Base-by-base conservation (phyloP, 176 grass and related monocot species). In the Lolium multiflorum region DNA sequence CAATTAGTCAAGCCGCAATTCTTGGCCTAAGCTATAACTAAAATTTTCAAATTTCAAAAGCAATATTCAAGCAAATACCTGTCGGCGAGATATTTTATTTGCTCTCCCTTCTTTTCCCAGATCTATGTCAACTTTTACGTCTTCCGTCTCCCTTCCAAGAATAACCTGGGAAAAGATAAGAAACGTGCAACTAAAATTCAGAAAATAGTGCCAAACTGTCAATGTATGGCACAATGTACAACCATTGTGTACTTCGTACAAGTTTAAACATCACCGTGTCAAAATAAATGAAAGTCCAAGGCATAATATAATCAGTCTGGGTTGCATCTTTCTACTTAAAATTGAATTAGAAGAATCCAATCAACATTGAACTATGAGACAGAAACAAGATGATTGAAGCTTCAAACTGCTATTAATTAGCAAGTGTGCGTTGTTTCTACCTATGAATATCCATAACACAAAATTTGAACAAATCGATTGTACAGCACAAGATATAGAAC, bases 61-160 rank as follows among this genome's bases (percentile, higher is more conserved):
- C 50, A 67, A 67, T 20, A 71, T 22, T 17, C 24, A 39, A 71
- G n/a, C 25, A 91, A 51, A 46, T 87, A 99, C 97, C 92, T 99
- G 97, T 78, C 87, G 88, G 17, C 94, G 90, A 12, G 97, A 99
- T 86, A 96, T 93, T 88, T 96, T 99, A 76, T 99, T 99, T 61
- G 89, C 94, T 72, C 52, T 90, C 22, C 97, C 97, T 91, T 99
- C 97, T 90, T 93, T 94, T 89, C 89, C 92, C 89, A 99, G 96
- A 82, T 99, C 90, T 85, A 99, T 92, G 85, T 99, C 97, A 88
- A 99, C 97, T 83, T 99, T 94, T 47, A 92, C 24, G 43, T 99
- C 94, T 89, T 93, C 92, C 48, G 97, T 94, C 61, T 92, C 94
- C 87, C 97, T 94, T 93, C 97, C 97, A 83, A 99, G 92, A 89